These are phyloP conservation scores for Auricularia sp. DNA, from an alignment of 768 basidiomycete species.

Conservation along the genomic window DNA sequence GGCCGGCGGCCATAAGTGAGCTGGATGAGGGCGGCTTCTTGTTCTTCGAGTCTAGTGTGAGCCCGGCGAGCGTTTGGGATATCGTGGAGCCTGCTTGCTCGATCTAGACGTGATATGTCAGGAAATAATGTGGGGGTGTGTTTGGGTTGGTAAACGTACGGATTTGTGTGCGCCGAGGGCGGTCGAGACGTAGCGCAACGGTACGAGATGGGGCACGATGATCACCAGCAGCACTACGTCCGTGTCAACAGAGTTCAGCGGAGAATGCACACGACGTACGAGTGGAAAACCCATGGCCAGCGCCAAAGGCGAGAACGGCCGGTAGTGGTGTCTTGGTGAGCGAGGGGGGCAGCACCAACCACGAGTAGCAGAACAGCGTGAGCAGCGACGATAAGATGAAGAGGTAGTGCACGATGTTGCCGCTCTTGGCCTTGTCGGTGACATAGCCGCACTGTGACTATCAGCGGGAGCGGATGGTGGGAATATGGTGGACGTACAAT, in stretches of 20 bases:
- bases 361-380: slow-evolving; percentile 52
- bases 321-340: slow-evolving; percentile 52
- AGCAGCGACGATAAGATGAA: slow-evolving; percentile 48
- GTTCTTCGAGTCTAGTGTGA: slow-evolving; percentile 43
- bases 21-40: slow-evolving; percentile 20
- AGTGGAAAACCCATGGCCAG: slow-evolving; percentile 68
- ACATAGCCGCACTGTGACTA: slow-evolving; percentile 48
- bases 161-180: slow-evolving; percentile 72
- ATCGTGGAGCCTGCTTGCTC: slow-evolving; percentile 68
- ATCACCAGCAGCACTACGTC: slow-evolving; percentile 58
- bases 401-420: slow-evolving; percentile 48
- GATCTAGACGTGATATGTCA: no score
- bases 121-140: no score
- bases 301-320: slow-evolving; percentile 49
- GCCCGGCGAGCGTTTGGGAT: slow-evolving; percentile 63
- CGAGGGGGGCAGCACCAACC: slow-evolving; percentile 53
- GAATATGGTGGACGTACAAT: slow-evolving; percentile 33
- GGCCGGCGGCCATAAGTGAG: slow-evolving; percentile 12
- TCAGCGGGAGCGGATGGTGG: neutral
- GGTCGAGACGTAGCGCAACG: slow-evolving; percentile 63
- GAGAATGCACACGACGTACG: slow-evolving; percentile 29
- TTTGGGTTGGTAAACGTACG: no score
- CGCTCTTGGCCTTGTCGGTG: slow-evolving; percentile 48
- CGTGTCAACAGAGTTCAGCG: neutral
- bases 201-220: slow-evolving; percentile 63